Evolutionary conservation across 306 rosid species (phyloP).

Genomic region (Fragaria ananassa): DNA sequence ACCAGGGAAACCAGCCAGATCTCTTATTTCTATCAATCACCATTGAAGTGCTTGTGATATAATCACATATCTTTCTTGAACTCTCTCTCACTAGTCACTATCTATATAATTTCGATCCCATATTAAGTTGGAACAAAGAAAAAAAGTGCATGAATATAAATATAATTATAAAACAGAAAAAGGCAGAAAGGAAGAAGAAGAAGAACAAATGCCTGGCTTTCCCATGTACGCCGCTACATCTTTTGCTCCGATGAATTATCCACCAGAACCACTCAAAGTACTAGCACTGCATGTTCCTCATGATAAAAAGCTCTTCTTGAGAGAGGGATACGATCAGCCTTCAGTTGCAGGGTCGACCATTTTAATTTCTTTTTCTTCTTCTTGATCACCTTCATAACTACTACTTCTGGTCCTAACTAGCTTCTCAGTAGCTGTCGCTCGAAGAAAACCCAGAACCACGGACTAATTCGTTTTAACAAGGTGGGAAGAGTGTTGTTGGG

Average conservation of each 20-base stretch:
- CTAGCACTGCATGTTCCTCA: slow-evolving; percentile 9
- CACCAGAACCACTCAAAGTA: slow-evolving; percentile 26
- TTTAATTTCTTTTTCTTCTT: slow-evolving; percentile 23
- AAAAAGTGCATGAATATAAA: slow-evolving; percentile 6
- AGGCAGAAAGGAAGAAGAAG: not conserved
- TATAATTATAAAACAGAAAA: not conserved
- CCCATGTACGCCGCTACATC: slow-evolving; percentile 79
- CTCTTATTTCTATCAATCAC: slow-evolving; percentile 34
- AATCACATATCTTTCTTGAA: slow-evolving; percentile 25
- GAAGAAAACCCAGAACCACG: slow-evolving; percentile 15
- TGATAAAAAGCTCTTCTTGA: slow-evolving; percentile 14
- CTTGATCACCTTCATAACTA: slow-evolving; percentile 34
- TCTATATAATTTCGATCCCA: slow-evolving; percentile 17
- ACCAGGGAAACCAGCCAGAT: slow-evolving; percentile 56
- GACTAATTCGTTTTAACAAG: not conserved
- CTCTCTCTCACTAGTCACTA: slow-evolving; percentile 22
- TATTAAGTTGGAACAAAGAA: slow-evolving; percentile 6
- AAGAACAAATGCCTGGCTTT: slow-evolving; percentile 84
- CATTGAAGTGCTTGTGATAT: slow-evolving; percentile 28
- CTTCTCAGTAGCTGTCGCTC: not conserved
- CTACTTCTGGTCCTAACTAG: slow-evolving; percentile 6
- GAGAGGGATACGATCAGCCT: slow-evolving; percentile 2
- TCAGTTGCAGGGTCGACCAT: not conserved
- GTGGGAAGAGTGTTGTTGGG: slow-evolving; percentile 1
- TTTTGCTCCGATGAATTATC: slow-evolving; percentile 38